Base-by-base conservation (phyloP, 176 grass and related monocot species). In the Eleusine coracana region DNA sequence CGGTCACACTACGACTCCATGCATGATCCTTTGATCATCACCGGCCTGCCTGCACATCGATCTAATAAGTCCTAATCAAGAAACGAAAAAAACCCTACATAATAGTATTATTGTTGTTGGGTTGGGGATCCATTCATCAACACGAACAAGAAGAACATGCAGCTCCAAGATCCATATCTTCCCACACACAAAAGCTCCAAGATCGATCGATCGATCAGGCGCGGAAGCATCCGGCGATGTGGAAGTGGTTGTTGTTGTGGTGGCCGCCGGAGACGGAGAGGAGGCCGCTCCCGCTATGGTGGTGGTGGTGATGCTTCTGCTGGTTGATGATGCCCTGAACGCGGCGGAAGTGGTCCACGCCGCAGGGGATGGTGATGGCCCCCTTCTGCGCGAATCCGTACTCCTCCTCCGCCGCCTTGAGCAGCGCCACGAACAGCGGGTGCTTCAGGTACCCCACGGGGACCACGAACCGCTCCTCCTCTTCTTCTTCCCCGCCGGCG, bases 311-410 rank as follows among this genome's bases (percentile, higher is more conserved):
- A 37, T 87, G 25, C 28, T 54, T 59, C 52, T 92, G 89, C 62
- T 84, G 66, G 78, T 92, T 45, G 86, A 97, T 94, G 86, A 87
- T 73, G 7, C 73, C 90, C 78, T 94, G 87, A 12, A 97, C 88
- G 83, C 85, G 88, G 71, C 87, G 87, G 82, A 97, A 94, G 90
- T 90, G 82, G 65, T 94, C 94, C 48, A 97, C 87, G 79, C 88
- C 85, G 89, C 94, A 97, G 40, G 94, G 94, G 85, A 97, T 94
- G 78, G 89, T 94, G 87, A 97, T 94, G 20, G 94, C 92, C 28
- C 94, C 94, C 86, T 94, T 90, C 50, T 97, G 94, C 77, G 76
- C 55, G 84, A 97, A 97, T 5, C 94, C 94, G 82, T 88, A 97
- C 85, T 94, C 94, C 74, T 97, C 92, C 86, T 94, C 94, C 6